Conservation (phyloP, 257 asterid genomes). For the Verbena officinalis region DNA sequence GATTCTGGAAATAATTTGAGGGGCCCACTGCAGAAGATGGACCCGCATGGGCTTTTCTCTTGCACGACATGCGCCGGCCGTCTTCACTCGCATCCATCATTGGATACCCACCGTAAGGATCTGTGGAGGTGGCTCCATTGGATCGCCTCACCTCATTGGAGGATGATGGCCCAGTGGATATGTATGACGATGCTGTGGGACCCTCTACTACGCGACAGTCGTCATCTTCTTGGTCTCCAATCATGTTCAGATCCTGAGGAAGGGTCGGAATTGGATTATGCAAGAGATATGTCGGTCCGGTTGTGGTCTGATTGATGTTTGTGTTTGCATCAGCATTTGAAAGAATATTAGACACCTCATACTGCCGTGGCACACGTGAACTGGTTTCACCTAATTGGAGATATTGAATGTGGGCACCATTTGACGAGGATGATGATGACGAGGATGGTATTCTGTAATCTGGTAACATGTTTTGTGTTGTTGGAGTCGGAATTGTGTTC, state of each 20-base stretch:
- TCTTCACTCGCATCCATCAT: conserved; percentile 32
- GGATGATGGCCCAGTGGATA: conserved; percentile 39
- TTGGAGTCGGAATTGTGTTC: conserved; percentile 46
- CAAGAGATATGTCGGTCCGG: conserved; percentile 28
- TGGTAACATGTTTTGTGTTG: conserved; percentile 33
- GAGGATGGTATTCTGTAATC: conserved; percentile 27
- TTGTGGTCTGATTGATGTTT: conserved; percentile 35
- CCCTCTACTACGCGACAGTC: conserved; percentile 68
- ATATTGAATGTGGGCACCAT: conserved; percentile 40
- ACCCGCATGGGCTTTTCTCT: conserved; percentile 66
- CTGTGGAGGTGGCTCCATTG: conserved; percentile 42
- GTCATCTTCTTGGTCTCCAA: conserved; percentile 48
- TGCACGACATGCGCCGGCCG: conserved; percentile 67
- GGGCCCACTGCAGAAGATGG: conserved; percentile 75
- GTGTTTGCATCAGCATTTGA: conserved; percentile 37
- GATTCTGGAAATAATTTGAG: conserved; percentile 46
- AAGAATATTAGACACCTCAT: conserved; percentile 37
- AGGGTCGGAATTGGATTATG: conserved; percentile 41
- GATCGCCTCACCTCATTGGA: conserved; percentile 40
- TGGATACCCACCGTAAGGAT: conserved; percentile 44
- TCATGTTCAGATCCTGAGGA: conserved; percentile 57
- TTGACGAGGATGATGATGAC: conserved; percentile 26
- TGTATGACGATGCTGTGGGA: conserved; percentile 39
- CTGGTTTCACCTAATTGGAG: conserved; percentile 66
- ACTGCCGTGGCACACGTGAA: conserved; percentile 41